Base-by-base conservation (phyloP, 2,329 filamentous ascomycete species). In the Neoascochyta sp. region DNA sequence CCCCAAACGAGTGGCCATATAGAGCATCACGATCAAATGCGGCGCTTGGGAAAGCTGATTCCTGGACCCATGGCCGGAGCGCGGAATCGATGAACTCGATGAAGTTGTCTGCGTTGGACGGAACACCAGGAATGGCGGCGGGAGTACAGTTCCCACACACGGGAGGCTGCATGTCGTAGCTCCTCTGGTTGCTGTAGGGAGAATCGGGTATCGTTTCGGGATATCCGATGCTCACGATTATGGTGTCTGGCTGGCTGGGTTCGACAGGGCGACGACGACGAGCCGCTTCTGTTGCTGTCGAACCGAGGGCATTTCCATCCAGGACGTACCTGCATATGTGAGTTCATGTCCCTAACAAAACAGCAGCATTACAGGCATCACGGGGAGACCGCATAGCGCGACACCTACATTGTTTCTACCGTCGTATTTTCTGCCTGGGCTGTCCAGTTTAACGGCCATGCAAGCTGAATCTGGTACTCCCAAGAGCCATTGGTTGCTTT, bases 1-100 rank as follows among this genome's bases (percentile, higher is more conserved):
- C 71, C 2, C 69, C 70, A 15, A 69, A 71, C 0, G 70, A 74
- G 34, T 74, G 70, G 0, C 70, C 71, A 22, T 65, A 72, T 1
- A 74, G 50, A 0, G 66, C 71, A 27, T 66, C 67, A 14, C 61
- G 60, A 2, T 52, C 47, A 10, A 63, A 56, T 0, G 38, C 43
- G 3, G 60, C 43, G n/a, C 48, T 51, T 2, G 45, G 54, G 33
- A 54, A 69, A 15, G 37, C 52, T 15, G 36, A 40, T 3, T 41
- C 25, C 5, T 36, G 44, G 16, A 60, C 44, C 54, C 54, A 60
- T 3, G 64, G 53, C 29, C 63, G 63, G 3, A 71, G 53, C 3
- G 60, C 52, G 1, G 55, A 52, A 25, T 66, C 52, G 16, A 73
- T 66, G 32, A 70, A 69, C 1, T 58, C 39, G 2, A 73, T 56